Evolutionary conservation across 2,329 filamentous ascomycete genomes (phyloP), one percentile per base, ranked within the genome.

Genomic region (Torrubiella hemipterigena): DNA sequence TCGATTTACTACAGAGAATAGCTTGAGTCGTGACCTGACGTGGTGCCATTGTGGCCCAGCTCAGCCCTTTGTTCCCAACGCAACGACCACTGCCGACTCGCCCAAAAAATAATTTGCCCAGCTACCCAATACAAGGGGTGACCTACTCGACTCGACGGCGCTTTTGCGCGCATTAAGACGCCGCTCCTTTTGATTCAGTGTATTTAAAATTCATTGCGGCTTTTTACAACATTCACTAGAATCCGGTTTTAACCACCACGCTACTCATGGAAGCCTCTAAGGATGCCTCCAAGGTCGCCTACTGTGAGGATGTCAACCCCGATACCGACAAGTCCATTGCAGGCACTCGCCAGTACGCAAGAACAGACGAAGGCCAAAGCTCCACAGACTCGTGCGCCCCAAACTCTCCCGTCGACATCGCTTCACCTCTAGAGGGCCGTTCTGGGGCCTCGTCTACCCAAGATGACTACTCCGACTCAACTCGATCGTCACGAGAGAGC

Each of bases 271-370:
- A 63, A 34, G 46, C 46, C 43, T 41, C 39, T 44, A 48, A 51
- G 41, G 42, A 37, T 30, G 40, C 37, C 37, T 44, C 48, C 28
- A 40, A 52, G 42, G 52, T 62, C 33, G 59, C 60, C 35, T 61
- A 61, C 46, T 55, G 68, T 35, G 61, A 72, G 47, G 69, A 71
- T 34, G 63, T 54, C 28, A 64, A 70, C 43, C 65, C 71, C 42
- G 66, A 70, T 30, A 52, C 56, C 10, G 64, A 58, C 24, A 61
- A 61, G 32, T 49, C 56, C 21, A 56, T 55, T 14, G 48, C 47
- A 38, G 51, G 53, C 36, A 59, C 54, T 27, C 52, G 55, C 18
- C 48, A 46, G 29, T 72, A 69, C 50, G 67, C 68, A 40, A 52
- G 52, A 20, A 67, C 65, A 18, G 51, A 58, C 31, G n/a, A n/a